These are phyloP conservation scores for Penicillium egyptiacum DNA, from an alignment of 495 filamentous ascomycete species.

Conservation along the genomic window DNA sequence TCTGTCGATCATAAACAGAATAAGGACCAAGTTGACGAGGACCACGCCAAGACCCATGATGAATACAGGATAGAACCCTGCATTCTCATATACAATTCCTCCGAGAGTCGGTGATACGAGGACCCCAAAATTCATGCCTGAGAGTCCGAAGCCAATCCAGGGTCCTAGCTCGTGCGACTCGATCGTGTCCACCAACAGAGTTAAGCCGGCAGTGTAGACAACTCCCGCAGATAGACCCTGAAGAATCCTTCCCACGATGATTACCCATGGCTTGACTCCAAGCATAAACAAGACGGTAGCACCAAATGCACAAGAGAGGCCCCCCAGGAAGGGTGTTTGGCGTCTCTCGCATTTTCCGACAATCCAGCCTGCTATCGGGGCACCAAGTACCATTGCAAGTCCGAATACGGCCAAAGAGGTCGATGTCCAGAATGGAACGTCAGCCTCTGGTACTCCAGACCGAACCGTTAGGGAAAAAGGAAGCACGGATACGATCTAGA, in stretches of 20 bases:
- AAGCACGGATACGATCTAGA: conserved; percentile 9
- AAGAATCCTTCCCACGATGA: conserved; percentile 7
- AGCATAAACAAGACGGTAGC: conserved; percentile 6
- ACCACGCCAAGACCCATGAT: conserved; percentile 5
- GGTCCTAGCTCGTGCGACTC: conserved; percentile 14
- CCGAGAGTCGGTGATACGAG: conserved; percentile 12
- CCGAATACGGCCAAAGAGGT: conserved; percentile 8
- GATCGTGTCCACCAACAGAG: conserved; percentile 13
- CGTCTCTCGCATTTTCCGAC: conserved; percentile 7
- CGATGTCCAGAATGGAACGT: conserved; percentile 10
- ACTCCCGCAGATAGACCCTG: conserved; percentile 11
- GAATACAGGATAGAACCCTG: conserved; percentile 10
- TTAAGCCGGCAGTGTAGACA: conserved; percentile 9
- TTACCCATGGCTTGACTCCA: conserved; percentile 6
- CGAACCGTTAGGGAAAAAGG: conserved; percentile 4
- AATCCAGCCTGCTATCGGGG: conserved; percentile 7
- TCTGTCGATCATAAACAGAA: conserved; percentile 9
- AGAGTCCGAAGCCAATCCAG: conserved; percentile 13
- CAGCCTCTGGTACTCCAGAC: conserved; percentile 5
- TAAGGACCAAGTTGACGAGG: conserved; percentile 2
- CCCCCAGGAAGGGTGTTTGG: conserved; percentile 3
- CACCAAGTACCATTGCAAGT: conserved; percentile 4
- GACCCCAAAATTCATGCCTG: conserved; percentile 10
- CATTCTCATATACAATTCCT: conserved; percentile 9
- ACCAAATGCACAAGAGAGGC: conserved; percentile 6